Evolutionary conservation across 2,329 filamentous ascomycete species (phyloP).

Genomic region (Cordyceps javanica): DNA sequence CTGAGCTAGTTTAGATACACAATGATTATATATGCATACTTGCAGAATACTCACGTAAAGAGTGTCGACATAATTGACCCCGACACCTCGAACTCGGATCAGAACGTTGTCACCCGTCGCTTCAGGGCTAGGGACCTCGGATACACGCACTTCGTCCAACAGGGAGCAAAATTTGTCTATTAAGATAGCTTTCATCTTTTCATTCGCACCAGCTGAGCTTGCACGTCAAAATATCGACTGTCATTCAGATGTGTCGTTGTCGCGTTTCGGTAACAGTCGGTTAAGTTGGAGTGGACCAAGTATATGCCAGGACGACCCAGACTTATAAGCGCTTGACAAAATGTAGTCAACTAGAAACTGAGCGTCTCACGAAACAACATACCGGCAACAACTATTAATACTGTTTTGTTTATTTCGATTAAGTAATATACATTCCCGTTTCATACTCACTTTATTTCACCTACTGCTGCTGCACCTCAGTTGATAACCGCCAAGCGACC

Average conservation of each 20-base stretch:
- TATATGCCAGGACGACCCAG: background rate
- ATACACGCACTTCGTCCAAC: constrained; percentile 21
- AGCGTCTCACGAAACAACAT: background rate
- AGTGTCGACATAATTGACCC: constrained; percentile 55
- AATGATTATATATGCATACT: background rate
- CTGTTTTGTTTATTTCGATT: background rate
- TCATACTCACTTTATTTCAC: background rate
- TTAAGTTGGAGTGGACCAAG: background rate
- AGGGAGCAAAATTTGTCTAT: constrained; percentile 21
- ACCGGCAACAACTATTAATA: too few species aligned
- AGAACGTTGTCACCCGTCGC: constrained; percentile 19
- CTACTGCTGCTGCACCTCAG: background rate
- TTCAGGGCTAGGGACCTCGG: constrained; percentile 18
- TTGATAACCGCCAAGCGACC: background rate
- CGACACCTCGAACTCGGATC: constrained; percentile 43
- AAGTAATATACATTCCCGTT: background rate
- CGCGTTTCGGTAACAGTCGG: background rate
- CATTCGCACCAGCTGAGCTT: background rate
- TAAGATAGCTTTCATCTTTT: constrained; percentile 24
- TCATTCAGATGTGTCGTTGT: background rate
- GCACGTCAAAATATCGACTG: background rate
- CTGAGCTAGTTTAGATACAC: constrained; percentile 16
- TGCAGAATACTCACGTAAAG: constrained; percentile 37
- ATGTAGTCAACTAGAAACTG: background rate
- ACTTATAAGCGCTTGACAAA: background rate